phyloP scores from a whole-genome alignment of 129 eudicot species.

The Gnaphalium uliginosum region DNA sequence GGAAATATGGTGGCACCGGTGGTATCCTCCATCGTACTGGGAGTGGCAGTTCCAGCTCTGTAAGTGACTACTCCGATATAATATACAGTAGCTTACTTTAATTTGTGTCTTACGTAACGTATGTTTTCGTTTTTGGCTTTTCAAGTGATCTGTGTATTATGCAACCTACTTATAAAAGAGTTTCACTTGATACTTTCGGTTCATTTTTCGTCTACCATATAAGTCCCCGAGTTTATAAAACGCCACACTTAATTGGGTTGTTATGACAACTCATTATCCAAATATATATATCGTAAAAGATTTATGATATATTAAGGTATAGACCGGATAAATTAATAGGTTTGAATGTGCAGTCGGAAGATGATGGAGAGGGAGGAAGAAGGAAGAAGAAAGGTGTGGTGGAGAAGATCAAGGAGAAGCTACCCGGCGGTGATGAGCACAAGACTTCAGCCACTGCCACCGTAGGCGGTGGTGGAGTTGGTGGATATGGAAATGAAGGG shows the following conservation, averaged over 20 bases:
- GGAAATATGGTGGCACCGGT: slow-evolving; percentile 24
- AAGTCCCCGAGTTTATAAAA: too few species aligned
- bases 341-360: slow-evolving; percentile 54
- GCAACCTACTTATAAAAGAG: too few species aligned
- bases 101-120: too few species aligned
- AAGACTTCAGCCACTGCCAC: neutral
- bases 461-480: slow-evolving; percentile 18
- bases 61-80: slow-evolving; percentile 23
- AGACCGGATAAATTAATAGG: too few species aligned
- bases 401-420: slow-evolving; percentile 71
- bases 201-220: too few species aligned
- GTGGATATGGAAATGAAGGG: slow-evolving; percentile 40
- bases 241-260: too few species aligned
- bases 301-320: too few species aligned
- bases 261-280: neutral
- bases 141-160: too few species aligned
- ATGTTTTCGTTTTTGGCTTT: too few species aligned
- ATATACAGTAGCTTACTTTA: too few species aligned
- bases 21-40: slow-evolving; percentile 60
- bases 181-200: too few species aligned
- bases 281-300: too few species aligned
- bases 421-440: slow-evolving; percentile 37
- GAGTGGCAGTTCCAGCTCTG: slow-evolving; percentile 66
- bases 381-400: slow-evolving; percentile 66
- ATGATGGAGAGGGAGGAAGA: slow-evolving; percentile 69